Evolutionary conservation across 2,329 filamentous ascomycete species (phyloP), one percentile per base, ranked within the genome.

Genomic region (Lachnellula subtilissima): DNA sequence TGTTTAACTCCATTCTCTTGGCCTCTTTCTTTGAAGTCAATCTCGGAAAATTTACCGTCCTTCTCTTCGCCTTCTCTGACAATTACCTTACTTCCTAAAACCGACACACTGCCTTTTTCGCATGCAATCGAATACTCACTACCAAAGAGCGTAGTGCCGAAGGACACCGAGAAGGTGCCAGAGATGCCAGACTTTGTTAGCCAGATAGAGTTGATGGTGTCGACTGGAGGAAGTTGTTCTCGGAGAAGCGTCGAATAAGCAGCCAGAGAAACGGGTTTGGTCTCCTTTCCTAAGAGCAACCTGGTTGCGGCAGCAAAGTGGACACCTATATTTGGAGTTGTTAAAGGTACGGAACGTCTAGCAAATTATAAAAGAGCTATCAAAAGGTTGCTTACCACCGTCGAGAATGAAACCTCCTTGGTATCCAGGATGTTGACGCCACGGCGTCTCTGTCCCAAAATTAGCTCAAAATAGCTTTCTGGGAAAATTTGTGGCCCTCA

Each of bases 361-460:
- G 28, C 3, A 32, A 32, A 32, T 12, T 32, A 32, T 9, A 32
- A 32, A 32, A 9, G 8, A 12, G 28, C 9, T 32, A 12, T 32
- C 9, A 32, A 32, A 32, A 32, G 28, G 28, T 12, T 12, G 8
- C 28, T 32, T 32, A 32, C 28, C 88, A 14, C 83, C 87, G 66
- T 92, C 88, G 2, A 92, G 80, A 53, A 91, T 70, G 68, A 91
- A 91, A 0, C 89, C 88, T 53, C 88, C 89, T 71, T 91, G 87
- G 67, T 89, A 82, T 52, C 80, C 76, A 1, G 88, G 88, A 54
- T 74, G 78, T 69, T 86, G 86, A 53, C 89, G 83, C 89, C 88
- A 83, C 11, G 72, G 64, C 0, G 79, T 82, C 59, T 79, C 76
- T 67, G n/a, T 4, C 19, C 7, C 7, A 45, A 22, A 22, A 53